Conservation (phyloP, 257 asterid species). For the Misopates orontium region DNA sequence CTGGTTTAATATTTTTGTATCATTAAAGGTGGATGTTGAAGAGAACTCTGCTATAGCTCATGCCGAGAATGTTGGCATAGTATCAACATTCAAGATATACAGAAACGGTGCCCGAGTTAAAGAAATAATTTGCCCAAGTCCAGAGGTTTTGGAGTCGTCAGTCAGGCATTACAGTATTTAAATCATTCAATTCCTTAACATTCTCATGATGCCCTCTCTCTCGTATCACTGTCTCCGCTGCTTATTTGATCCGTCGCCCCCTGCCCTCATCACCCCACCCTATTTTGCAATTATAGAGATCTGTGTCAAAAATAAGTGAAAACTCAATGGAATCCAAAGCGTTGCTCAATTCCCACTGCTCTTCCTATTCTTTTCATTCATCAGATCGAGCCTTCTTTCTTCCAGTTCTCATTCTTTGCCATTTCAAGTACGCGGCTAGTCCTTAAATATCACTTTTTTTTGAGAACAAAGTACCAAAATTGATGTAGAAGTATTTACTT, state of each 20-base stretch:
- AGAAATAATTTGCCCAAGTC: conserved; percentile 81
- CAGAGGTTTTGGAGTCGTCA: conserved; percentile 78
- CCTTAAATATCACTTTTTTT: conserved; percentile 22
- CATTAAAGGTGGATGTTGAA: conserved; percentile 73
- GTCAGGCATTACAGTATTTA: conserved; percentile 74
- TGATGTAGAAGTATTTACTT: conserved; percentile 38
- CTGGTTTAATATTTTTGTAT: neutral
- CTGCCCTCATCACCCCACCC: too few species aligned
- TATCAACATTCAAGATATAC: conserved; percentile 83
- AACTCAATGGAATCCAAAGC: conserved; percentile 43
- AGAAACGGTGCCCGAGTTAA: conserved; percentile 59
- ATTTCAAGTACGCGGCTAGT: conserved; percentile 31
- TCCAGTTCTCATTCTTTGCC: conserved; percentile 22
- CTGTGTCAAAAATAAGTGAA: conserved; percentile 46
- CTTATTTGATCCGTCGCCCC: conserved; percentile 12
- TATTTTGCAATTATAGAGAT: conserved; percentile 24
- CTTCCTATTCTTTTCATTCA: conserved; percentile 64
- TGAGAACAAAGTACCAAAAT: conserved; percentile 39
- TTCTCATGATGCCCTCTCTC: conserved; percentile 23
- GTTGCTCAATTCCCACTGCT: conserved; percentile 40
- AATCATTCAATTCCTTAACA: conserved; percentile 18
- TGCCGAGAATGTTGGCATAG: conserved; percentile 68
- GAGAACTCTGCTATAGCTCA: conserved; percentile 53
- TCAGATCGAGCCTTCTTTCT: conserved; percentile 31
- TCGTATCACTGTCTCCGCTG: conserved; percentile 30